phyloP scores from a whole-genome alignment of 306 rosid genomes.

The Ceratonia siliqua region DNA sequence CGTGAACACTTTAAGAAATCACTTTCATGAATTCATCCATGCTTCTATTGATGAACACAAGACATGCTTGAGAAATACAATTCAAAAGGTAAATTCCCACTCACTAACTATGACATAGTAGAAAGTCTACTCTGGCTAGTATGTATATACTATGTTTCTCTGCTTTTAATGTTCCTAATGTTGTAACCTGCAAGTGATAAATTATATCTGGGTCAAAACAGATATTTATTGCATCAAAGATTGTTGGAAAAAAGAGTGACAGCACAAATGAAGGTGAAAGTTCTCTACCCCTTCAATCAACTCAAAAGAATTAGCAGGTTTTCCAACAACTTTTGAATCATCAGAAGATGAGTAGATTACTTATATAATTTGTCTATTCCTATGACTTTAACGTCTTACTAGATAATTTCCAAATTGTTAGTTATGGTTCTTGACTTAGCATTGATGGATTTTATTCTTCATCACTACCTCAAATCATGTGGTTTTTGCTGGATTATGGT shows the following conservation, averaged over 20 bases:
- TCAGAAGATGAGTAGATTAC: background rate
- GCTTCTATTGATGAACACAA: conserved; percentile 61
- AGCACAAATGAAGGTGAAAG: conserved; percentile 37
- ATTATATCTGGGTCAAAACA: conserved; percentile 38
- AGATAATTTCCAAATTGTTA: background rate
- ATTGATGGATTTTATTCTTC: background rate
- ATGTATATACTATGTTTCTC: background rate
- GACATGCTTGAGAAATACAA: conserved; percentile 57
- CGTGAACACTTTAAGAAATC: conserved; percentile 50
- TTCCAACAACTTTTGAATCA: conserved; percentile 20
- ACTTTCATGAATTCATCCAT: conserved; percentile 55
- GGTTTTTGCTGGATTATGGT: background rate
- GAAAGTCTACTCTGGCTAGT: background rate
- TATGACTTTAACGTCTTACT: background rate
- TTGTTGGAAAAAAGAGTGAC: conserved; percentile 25
- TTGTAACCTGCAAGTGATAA: background rate
- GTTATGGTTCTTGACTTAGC: background rate
- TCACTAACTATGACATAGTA: background rate
- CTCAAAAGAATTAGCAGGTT: conserved; percentile 36
- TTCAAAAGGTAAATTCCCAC: conserved; percentile 43
- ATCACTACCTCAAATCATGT: background rate
- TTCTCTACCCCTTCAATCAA: conserved; percentile 35
- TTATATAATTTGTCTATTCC: conserved; percentile 7
- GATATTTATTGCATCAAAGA: conserved; percentile 44
- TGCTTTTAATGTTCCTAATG: background rate